phyloP scores from a whole-genome alignment of 106 monocot genomes.

The Narthecium ossifragum region DNA sequence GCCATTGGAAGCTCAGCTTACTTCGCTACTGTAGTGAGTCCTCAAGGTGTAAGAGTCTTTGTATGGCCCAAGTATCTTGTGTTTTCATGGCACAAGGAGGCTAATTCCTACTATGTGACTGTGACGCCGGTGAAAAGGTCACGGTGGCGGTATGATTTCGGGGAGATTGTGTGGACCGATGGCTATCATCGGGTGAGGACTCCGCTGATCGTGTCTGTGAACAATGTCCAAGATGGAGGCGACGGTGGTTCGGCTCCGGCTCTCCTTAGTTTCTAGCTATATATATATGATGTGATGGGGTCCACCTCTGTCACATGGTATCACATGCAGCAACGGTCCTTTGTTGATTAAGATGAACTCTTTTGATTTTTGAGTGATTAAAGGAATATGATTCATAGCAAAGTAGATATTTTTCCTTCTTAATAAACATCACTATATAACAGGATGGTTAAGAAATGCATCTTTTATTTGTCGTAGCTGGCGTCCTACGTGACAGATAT shows the following conservation, averaged over 20 bases:
- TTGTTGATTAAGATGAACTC: too few species aligned
- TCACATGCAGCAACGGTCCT: too few species aligned
- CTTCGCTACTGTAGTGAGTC: slow-evolving; percentile 15
- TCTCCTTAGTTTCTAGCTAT: background rate
- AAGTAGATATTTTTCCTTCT: background rate
- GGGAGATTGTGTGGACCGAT: slow-evolving; percentile 65
- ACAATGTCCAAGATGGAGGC: slow-evolving; percentile 5
- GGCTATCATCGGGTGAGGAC: slow-evolving; percentile 46
- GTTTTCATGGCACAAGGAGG: slow-evolving; percentile 19
- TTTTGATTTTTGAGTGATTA: background rate
- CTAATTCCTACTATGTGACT: slow-evolving; percentile 31
- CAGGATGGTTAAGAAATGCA: too few species aligned
- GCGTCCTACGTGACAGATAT: too few species aligned
- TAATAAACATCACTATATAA: too few species aligned
- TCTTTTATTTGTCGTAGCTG: too few species aligned
- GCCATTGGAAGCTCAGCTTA: slow-evolving; percentile 9
- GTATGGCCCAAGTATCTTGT: slow-evolving; percentile 39
- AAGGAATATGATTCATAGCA: background rate
- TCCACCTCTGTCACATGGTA: too few species aligned
- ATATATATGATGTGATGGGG: too few species aligned
- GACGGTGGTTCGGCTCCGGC: background rate
- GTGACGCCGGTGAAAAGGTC: slow-evolving; percentile 36
- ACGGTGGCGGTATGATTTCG: slow-evolving; percentile 50
- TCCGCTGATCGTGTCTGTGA: slow-evolving; percentile 46
- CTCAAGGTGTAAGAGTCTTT: slow-evolving; percentile 29